Base-by-base conservation (phyloP, 108 stramenopile genomes). In the Skeletonema potamos region DNA sequence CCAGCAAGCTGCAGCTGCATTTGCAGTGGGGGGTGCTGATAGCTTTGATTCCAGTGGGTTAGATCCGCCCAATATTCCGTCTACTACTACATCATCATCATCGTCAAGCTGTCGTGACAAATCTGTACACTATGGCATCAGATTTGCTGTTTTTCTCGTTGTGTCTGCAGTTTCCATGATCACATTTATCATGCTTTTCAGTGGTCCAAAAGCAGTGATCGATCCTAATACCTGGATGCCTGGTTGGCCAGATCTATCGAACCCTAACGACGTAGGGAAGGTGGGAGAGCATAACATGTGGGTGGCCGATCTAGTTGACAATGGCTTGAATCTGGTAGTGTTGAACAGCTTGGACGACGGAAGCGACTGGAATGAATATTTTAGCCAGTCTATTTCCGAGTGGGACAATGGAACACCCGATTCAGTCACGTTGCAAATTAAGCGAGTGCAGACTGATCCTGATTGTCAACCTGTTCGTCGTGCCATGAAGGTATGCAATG, bases 341-440 rank as follows among this genome's bases (percentile, higher is more conserved):
- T 33, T 89, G 28, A 84, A 90, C 74, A 87, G 86, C 30, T 61
- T 88, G 36, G 83, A 82, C 18, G 67, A 67, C 15, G 73, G 66
- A 4, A 74, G 72, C 30, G 69, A 84, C 18, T 94, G 87, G 85
- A 62, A 84, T 20, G 63, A 46, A 12, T 80, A 71, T 28, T 85
- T 94, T 9, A 37, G 77, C 9, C 63, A 56, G 29, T 81, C 87
- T 58, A 62, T 91, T 27, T 9, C 41, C 0, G 87, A 94, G 22
- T 94, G 91, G 91, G 87, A 94, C 48, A 66, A 81, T 51, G 93
- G 93, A 4, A 60, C 43, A 2, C 93, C 93, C 13, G 91, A 92
- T 61, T 82, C 86, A 13, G 66, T 94, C 56, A 88, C 87, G 1
- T 78, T 94, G n/a, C 43, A 29, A 18, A 51, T 82, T 3, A 71